phyloP scores from a whole-genome alignment of 352 stramenopile species.

The Pythium periplocum region DNA sequence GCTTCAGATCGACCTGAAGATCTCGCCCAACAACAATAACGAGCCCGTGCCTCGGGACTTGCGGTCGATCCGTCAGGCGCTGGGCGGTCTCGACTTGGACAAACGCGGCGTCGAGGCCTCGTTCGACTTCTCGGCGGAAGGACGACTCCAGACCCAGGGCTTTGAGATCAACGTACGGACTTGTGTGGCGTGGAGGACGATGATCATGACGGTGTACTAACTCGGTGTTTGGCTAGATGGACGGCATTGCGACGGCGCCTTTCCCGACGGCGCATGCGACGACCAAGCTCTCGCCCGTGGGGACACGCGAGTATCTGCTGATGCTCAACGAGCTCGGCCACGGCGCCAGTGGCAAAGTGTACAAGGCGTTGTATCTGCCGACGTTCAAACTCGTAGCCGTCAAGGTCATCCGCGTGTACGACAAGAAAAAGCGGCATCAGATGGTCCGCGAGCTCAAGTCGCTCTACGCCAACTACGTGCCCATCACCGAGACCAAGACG shows the following conservation, averaged over 20 bases:
- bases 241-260: slow-evolving; percentile 64
- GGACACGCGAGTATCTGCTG: slow-evolving; percentile 63
- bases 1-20: slow-evolving; percentile 45
- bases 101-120: slow-evolving; percentile 59
- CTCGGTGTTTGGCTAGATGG: slow-evolving; percentile 31
- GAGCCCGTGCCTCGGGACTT: slow-evolving; percentile 11
- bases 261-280: slow-evolving; percentile 32
- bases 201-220: not conserved
- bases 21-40: slow-evolving; percentile 3
- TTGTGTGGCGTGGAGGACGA: not conserved
- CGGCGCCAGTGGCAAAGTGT: slow-evolving; percentile 85
- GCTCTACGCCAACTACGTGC: slow-evolving; percentile 76
- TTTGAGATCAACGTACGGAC: slow-evolving; percentile 78
- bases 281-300: slow-evolving; percentile 17
- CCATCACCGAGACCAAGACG: slow-evolving; percentile 36
- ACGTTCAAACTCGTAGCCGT: slow-evolving; percentile 87
- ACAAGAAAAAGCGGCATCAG: slow-evolving; percentile 86
- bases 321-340: slow-evolving; percentile 70
- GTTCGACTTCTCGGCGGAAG: slow-evolving; percentile 78
- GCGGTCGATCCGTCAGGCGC: slow-evolving; percentile 28
- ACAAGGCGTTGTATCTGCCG: slow-evolving; percentile 86
- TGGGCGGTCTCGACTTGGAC: slow-evolving; percentile 54
- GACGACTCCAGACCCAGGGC: slow-evolving; percentile 69
- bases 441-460: slow-evolving; percentile 86
- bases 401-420: slow-evolving; percentile 87